A percentile compares a stretch with the other conserved stretches of the same genome.
Evolutionary conservation across 2,329 filamentous ascomycete species (phyloP).

Genomic region (Ambrosiella beaveri): DNA sequence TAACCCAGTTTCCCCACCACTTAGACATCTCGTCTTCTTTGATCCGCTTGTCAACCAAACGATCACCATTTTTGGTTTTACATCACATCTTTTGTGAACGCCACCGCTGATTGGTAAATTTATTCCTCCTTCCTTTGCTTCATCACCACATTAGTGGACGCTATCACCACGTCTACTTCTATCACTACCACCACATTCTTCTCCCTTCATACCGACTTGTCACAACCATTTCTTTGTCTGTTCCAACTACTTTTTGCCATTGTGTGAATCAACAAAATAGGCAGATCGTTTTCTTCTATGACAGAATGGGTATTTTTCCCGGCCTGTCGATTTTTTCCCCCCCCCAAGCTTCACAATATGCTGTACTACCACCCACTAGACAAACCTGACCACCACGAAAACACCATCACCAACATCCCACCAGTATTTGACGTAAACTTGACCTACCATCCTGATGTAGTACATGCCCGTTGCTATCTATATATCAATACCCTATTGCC

Average conservation of each 20-base stretch:
- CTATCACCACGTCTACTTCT: background rate
- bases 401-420: background rate
- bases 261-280: background rate
- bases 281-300: background rate
- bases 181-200: background rate
- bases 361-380: too few species aligned
- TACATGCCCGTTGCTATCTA: too few species aligned
- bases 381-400: background rate
- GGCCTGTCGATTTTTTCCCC: background rate
- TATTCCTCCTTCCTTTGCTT: background rate
- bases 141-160: background rate
- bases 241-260: background rate
- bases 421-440: too few species aligned
- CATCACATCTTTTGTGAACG: background rate
- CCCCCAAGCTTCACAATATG: background rate
- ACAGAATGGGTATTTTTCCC: too few species aligned
- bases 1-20: constrained; percentile 8
- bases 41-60: constrained; percentile 2
- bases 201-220: background rate
- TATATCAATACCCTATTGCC: too few species aligned
- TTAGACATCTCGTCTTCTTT: constrained; percentile 1
- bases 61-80: background rate
- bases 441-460: too few species aligned
- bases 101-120: background rate
- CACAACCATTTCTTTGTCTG: background rate